Percentiles rank a stretch among this genome's conserved stretches.
Conservation (phyloP, 768 basidiomycete species). For the Termitomyces heimii region DNA sequence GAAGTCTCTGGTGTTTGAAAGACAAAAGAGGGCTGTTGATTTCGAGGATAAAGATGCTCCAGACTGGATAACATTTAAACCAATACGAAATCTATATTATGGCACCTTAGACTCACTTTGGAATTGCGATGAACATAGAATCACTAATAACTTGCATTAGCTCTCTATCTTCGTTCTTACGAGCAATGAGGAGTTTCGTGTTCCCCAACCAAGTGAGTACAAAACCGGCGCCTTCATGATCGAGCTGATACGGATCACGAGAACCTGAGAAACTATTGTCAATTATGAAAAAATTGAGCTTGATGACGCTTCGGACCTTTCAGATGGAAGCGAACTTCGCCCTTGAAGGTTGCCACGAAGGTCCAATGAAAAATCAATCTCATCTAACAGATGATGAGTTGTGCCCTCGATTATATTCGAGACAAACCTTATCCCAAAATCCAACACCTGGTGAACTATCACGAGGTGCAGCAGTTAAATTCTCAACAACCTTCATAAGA, state of each 20-base stretch:
- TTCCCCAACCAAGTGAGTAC: constrained; percentile 79
- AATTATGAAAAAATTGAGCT: neutral
- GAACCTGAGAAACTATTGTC: constrained; percentile 44
- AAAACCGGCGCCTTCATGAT: constrained; percentile 78
- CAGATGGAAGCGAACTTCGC: constrained; percentile 73
- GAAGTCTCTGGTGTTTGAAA: constrained; percentile 13
- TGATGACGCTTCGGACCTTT: constrained; percentile 53
- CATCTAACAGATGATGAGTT: constrained; percentile 34
- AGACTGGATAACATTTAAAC: constrained; percentile 9
- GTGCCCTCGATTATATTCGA: too few relatives aligned
- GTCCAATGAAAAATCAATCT: constrained; percentile 84
- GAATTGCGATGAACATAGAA: constrained; percentile 76
- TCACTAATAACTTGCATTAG: constrained; percentile 80
- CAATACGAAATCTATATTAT: neutral
- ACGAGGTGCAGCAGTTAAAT: constrained; percentile 66
- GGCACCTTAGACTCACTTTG: constrained; percentile 53
- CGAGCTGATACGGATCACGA: constrained; percentile 71
- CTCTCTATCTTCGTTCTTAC: constrained; percentile 67
- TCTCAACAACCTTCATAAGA: constrained; percentile 76
- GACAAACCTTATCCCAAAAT: constrained; percentile 89
- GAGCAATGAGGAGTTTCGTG: constrained; percentile 64
- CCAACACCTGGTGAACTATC: constrained; percentile 82
- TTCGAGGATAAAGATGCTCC: constrained; percentile 15
- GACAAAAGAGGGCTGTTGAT: constrained; percentile 11
- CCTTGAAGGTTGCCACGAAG: constrained; percentile 55